Evolutionary conservation across 2,329 filamentous ascomycete species (phyloP).

Genomic region (Phialemoniopsis sp.): DNA sequence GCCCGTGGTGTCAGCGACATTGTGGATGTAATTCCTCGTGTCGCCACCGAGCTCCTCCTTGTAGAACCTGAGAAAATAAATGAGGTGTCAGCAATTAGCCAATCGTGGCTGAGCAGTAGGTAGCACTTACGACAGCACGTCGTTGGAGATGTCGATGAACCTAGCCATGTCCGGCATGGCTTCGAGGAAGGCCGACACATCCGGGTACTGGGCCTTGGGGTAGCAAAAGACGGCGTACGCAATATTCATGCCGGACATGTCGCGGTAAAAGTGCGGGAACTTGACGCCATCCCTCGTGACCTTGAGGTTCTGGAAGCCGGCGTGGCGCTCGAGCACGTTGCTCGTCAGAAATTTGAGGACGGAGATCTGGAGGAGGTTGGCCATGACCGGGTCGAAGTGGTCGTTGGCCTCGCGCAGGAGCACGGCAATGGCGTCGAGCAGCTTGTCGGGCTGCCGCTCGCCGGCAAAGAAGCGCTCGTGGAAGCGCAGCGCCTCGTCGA

Average conservation of each 20-base stretch:
- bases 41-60: conserved; percentile 13
- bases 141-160: conserved; percentile 14
- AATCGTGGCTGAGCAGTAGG: too few relatives aligned
- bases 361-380: conserved; percentile 6
- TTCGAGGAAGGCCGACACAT: conserved; percentile 10
- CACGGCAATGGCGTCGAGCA: conserved; percentile 9
- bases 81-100: too few relatives aligned
- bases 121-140: conserved; percentile 15
- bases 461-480: conserved; percentile 23
- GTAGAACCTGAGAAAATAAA: conserved; percentile 10
- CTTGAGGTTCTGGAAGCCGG: conserved; percentile 11
- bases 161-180: conserved; percentile 15
- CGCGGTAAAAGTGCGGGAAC: conserved; percentile 13
- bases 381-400: conserved; percentile 11
- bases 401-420: conserved; percentile 11
- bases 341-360: conserved; percentile 14
- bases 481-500: conserved; percentile 39
- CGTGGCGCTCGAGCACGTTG: conserved; percentile 13
- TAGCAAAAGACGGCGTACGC: conserved; percentile 16
- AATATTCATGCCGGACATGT: conserved; percentile 13
- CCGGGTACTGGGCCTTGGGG: conserved; percentile 11
- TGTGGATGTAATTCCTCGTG: conserved; percentile 13
- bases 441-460: conserved; percentile 10
- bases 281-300: conserved; percentile 9
- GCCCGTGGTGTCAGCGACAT: conserved; percentile 5